Evolutionary conservation across 2,329 filamentous ascomycete genomes (phyloP), one percentile per base, ranked within the genome.

Genomic region (Cytospora schulzeri): DNA sequence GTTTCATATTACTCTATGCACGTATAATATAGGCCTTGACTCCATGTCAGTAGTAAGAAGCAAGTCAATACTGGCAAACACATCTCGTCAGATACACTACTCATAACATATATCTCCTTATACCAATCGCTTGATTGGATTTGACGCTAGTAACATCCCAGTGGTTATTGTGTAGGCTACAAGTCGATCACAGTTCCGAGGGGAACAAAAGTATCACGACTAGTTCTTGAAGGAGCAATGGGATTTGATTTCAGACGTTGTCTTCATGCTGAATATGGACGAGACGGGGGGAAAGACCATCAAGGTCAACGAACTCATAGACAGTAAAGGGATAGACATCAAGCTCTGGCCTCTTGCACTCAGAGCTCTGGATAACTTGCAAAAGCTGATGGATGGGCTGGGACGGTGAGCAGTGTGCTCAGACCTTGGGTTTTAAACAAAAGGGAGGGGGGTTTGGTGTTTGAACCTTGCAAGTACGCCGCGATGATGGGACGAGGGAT

Each of bases 281-380:
- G 56, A 58, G 15, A 45, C 38, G 45, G 56, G 56, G 11, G 56
- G 50, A 24, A 48, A 58, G 56, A 58, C 50, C 19, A 48, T 35
- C 12, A 59, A 51, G 57, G 26, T 59, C 29, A 29, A 29, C 38
- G 57, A 58, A 24, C 50, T 58, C 28, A 26, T 58, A n/a, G 56
- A 58, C 24, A 58, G 56, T 35, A 58, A 51, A 48, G 56, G 12
- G 7, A 48, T 38, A 7, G 53, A 56, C 17, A 2, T 19, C 8
- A 56, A 35, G 31, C 28, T 41, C 19, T 56, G 53, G 53, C 53
- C 53, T 12, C 31, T 56, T 14, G 29, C 53, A 24, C 4, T 22
- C 5, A 11, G 53, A 24, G 53, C 53, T 8, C 4, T 38, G 8
- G 53, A 17, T 8, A 38, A 56, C 4, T 38, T 56, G 9, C 12